Percentiles rank a stretch among this genome's conserved stretches.
Conservation (phyloP, 2,329 filamentous ascomycete genomes). For the Talaromyces sp. region DNA sequence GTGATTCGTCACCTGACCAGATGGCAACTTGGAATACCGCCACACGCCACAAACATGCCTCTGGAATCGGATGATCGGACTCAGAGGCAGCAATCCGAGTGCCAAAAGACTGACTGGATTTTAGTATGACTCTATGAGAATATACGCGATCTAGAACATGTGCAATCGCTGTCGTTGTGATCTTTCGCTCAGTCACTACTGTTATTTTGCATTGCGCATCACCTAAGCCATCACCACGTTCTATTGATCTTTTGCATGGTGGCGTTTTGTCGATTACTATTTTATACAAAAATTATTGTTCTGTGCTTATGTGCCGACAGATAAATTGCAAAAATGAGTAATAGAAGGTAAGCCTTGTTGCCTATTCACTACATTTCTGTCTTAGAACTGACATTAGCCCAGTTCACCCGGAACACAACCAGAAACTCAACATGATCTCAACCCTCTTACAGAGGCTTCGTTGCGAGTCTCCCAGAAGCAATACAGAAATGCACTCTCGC, state of each 20-base stretch:
- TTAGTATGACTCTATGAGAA: constrained; percentile 2
- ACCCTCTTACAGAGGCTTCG: background rate
- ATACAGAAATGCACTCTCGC: background rate
- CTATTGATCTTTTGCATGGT: background rate
- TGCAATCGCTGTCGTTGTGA: background rate
- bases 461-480: background rate
- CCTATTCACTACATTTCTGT: background rate
- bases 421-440: background rate
- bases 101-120: background rate
- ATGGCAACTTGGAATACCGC: background rate
- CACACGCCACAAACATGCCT: background rate
- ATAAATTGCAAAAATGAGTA: background rate
- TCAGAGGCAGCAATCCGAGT: background rate
- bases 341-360: background rate
- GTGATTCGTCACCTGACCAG: background rate
- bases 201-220: constrained; percentile 1
- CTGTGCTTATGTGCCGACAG: background rate
- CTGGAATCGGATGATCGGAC: background rate
- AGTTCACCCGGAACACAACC: background rate
- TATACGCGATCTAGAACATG: background rate
- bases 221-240: background rate
- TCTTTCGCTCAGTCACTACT: background rate
- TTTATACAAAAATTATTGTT: background rate
- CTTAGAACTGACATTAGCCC: background rate
- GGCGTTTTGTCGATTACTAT: background rate